phyloP scores from a whole-genome alignment of 2,329 filamentous ascomycete genomes.

The Gremmenia infestans region DNA sequence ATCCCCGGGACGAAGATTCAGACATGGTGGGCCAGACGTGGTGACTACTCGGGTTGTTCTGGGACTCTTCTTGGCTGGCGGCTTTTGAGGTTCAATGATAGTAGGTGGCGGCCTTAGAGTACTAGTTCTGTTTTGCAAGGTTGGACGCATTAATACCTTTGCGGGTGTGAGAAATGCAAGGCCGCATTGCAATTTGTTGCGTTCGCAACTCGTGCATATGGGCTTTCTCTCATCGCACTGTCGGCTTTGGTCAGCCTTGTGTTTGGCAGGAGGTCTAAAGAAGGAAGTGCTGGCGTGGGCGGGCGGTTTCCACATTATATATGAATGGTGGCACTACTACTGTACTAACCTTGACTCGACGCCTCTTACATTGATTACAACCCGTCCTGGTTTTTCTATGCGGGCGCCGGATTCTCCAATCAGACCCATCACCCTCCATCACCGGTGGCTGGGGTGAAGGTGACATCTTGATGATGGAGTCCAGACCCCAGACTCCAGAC shows the following conservation, averaged over 20 bases:
- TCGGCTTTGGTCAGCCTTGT: not conserved
- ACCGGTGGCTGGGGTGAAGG: not conserved
- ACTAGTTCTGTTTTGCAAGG: not conserved
- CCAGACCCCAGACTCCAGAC: not conserved
- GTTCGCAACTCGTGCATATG: conserved; percentile 12
- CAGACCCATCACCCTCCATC: not conserved
- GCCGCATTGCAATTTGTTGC: conserved; percentile 11
- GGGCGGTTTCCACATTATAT: not conserved
- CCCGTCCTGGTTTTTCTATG: conserved; percentile 12
- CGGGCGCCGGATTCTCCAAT: conserved; percentile 2
- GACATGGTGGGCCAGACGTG: not conserved
- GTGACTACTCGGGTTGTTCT: too few species aligned
- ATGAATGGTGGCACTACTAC: not conserved
- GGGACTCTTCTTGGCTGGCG: too few species aligned
- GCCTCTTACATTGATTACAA: conserved; percentile 12
- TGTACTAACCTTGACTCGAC: conserved; percentile 9
- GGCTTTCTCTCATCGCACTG: conserved; percentile 20
- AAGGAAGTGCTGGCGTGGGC: not conserved
- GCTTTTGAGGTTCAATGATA: too few species aligned
- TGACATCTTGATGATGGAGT: too few species aligned
- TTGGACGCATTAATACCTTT: not conserved
- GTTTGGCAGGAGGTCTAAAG: not conserved
- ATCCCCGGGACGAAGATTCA: not conserved
- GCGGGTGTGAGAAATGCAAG: conserved; percentile 8
- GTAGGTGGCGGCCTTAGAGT: too few species aligned